Percentiles rank a stretch among this genome's conserved stretches.
These are phyloP conservation scores for Pseudogymnoascus sp. DNA, from an alignment of 2,329 filamentous ascomycete genomes.

Conservation along the genomic window DNA sequence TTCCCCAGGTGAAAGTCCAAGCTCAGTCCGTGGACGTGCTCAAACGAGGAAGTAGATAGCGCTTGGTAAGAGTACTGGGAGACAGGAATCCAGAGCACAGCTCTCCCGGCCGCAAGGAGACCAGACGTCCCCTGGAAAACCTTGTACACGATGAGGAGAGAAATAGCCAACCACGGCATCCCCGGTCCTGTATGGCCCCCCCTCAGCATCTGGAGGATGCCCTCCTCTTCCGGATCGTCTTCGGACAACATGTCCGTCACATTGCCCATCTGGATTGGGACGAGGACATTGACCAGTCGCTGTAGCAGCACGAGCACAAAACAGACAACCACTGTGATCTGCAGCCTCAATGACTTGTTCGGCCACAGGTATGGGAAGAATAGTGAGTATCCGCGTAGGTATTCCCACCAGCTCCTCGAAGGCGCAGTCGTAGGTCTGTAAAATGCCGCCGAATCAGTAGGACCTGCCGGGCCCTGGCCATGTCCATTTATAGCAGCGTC, in stretches of 20 bases:
- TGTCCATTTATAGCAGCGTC: slow-evolving; percentile 39
- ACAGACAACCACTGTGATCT: slow-evolving; percentile 73
- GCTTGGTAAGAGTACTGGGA: slow-evolving; percentile 95
- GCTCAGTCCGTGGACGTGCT: slow-evolving; percentile 92
- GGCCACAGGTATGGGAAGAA: slow-evolving; percentile 99
- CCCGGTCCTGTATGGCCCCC: not conserved
- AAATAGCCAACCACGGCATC: slow-evolving; percentile 66
- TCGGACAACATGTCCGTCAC: slow-evolving; percentile 68
- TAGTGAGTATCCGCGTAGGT: slow-evolving; percentile 80
- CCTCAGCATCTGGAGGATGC: slow-evolving; percentile 14
- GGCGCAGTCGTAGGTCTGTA: slow-evolving; percentile 82
- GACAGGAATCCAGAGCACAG: slow-evolving; percentile 90
- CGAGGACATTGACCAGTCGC: slow-evolving; percentile 75
- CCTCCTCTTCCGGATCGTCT: slow-evolving; percentile 35
- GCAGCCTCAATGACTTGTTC: slow-evolving; percentile 62
- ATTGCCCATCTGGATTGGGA: slow-evolving; percentile 70
- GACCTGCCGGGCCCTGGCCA: slow-evolving; percentile 33
- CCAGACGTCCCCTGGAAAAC: slow-evolving; percentile 85
- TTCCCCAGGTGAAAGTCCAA: slow-evolving; percentile 96
- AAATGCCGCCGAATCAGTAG: slow-evolving; percentile 65
- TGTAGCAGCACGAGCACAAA: slow-evolving; percentile 73
- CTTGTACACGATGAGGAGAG: slow-evolving; percentile 68
- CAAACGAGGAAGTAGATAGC: slow-evolving; percentile 88
- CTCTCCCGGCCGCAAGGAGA: slow-evolving; percentile 71
- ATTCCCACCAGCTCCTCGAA: slow-evolving; percentile 92